These are phyloP conservation scores for Picea abies DNA, from an alignment of 83 land plant species.

Conservation along the genomic window DNA sequence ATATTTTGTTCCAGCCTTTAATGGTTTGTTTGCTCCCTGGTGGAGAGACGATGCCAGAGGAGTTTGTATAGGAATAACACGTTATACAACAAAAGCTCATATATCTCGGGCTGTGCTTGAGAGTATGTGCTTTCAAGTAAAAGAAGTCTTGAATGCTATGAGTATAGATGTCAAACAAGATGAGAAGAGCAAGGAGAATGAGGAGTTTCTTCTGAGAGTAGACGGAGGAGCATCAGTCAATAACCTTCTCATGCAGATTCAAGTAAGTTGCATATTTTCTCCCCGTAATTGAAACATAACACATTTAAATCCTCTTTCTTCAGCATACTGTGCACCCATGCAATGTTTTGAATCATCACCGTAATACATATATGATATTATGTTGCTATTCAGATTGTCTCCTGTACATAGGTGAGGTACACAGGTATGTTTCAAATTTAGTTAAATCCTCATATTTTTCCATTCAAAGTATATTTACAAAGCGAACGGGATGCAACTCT, in stretches of 20 bases:
- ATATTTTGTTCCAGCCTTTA: slow-evolving; percentile 97
- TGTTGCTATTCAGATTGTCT: no score
- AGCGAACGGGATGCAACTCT: no score
- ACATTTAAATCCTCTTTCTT: no score
- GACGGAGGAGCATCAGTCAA: slow-evolving; percentile 99
- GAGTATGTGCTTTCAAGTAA: slow-evolving; percentile 98
- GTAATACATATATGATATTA: no score
- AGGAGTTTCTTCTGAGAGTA: slow-evolving; percentile 82
- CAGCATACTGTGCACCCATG: no score
- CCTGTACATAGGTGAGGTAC: no score
- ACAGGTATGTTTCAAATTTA: no score
- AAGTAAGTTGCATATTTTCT: slow-evolving; percentile 51
- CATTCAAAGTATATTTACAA: no score
- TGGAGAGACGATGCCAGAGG: slow-evolving; percentile 99
- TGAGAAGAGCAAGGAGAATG: slow-evolving; percentile 41
- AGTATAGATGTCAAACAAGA: slow-evolving; percentile 72
- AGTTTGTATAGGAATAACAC: slow-evolving; percentile 83
- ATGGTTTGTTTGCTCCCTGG: slow-evolving; percentile 97
- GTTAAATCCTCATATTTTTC: no score
- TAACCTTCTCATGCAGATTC: slow-evolving; percentile 94
- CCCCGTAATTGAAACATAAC: no score
- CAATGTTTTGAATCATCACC: no score
- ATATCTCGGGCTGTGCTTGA: slow-evolving; percentile 93
- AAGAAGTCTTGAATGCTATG: slow-evolving; percentile 89
- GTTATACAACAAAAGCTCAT: slow-evolving; percentile 90